These are phyloP conservation scores for Saturnispora galanensis DNA, from an alignment of 805 yeast genomes.

Conservation along the genomic window DNA sequence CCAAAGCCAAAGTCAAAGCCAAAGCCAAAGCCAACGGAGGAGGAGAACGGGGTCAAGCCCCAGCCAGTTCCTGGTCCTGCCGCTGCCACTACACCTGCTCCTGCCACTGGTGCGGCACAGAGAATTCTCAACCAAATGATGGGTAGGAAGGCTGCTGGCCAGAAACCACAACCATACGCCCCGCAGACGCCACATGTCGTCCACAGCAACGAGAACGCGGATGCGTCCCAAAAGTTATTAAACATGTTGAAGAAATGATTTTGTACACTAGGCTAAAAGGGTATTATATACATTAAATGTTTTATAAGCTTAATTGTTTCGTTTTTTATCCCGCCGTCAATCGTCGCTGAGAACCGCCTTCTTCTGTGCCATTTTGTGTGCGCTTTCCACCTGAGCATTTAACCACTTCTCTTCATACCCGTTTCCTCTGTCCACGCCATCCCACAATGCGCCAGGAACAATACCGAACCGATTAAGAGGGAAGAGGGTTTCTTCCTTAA, in stretches of 20 bases:
- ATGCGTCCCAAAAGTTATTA: slow-evolving; percentile 2
- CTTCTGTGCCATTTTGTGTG: slow-evolving; percentile 23
- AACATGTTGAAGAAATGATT: slow-evolving; percentile 1
- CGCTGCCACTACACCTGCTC: not conserved
- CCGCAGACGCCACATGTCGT: too few relatives aligned
- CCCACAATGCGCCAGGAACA: slow-evolving; percentile 80
- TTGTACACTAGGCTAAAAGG: not conserved
- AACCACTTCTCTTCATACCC: slow-evolving; percentile 71
- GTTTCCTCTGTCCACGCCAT: slow-evolving; percentile 81
- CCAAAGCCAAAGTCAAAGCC: slow-evolving; percentile 4
- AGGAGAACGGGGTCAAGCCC: not conserved
- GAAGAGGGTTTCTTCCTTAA: slow-evolving; percentile 33
- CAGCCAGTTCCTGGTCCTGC: not conserved
- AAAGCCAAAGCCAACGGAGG: slow-evolving; percentile 3
- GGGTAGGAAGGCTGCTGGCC: slow-evolving; percentile 15
- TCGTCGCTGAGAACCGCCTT: slow-evolving; percentile 34
- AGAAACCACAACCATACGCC: not conserved
- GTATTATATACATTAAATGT: not conserved
- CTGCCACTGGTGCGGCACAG: slow-evolving; percentile 16
- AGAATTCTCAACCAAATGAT: slow-evolving; percentile 19
- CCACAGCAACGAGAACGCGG: not conserved
- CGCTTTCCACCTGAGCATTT: slow-evolving; percentile 29
- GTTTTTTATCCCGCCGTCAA: not conserved
- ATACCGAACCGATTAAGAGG: slow-evolving; percentile 70
- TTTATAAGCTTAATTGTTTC: slow-evolving; percentile 6